Percentiles rank a stretch among this genome's conserved stretches.
These are phyloP conservation scores for Phanerochaete carnosa DNA, from an alignment of 768 basidiomycete species.

Conservation along the genomic window DNA sequence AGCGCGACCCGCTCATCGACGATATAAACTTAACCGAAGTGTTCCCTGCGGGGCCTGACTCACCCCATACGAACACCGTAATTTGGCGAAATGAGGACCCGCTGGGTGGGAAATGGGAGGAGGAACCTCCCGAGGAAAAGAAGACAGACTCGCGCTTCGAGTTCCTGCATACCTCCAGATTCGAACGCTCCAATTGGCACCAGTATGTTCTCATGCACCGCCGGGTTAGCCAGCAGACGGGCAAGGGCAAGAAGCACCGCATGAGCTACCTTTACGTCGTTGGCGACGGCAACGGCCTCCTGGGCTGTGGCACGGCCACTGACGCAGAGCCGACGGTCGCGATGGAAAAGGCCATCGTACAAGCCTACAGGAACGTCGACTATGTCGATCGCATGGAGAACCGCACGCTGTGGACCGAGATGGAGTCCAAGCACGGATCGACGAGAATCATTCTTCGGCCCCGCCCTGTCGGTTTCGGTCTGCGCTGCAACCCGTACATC, in stretches of 20 bases:
- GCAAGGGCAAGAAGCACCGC: slow-evolving; percentile 84
- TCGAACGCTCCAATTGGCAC: slow-evolving; percentile 37
- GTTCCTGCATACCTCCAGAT: slow-evolving; percentile 17
- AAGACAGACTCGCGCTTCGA: slow-evolving; percentile 19
- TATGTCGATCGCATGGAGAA: slow-evolving; percentile 91
- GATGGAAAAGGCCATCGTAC: slow-evolving; percentile 50
- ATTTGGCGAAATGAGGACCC: slow-evolving; percentile 49
- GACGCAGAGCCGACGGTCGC: slow-evolving; percentile 35
- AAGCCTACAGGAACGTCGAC: slow-evolving; percentile 88
- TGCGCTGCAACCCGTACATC: slow-evolving; percentile 84
- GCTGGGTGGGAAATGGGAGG: not conserved
- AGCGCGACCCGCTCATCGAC: slow-evolving; percentile 59
- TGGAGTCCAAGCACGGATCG: slow-evolving; percentile 80
- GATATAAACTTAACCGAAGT: slow-evolving; percentile 46
- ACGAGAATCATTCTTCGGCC: slow-evolving; percentile 80
- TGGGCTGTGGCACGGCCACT: slow-evolving; percentile 58
- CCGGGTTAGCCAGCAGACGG: slow-evolving; percentile 83
- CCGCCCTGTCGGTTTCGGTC: slow-evolving; percentile 85
- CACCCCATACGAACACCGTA: slow-evolving; percentile 58
- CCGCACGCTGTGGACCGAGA: slow-evolving; percentile 92
- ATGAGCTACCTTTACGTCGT: slow-evolving; percentile 64
- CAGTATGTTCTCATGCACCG: slow-evolving; percentile 34
- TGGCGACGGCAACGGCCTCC: slow-evolving; percentile 79
- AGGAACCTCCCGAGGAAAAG: slow-evolving; percentile 5
- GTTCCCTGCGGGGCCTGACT: slow-evolving; percentile 49